phyloP scores from a whole-genome alignment of 371 early-diverging fungal species.

The Rhizopus sp. region DNA sequence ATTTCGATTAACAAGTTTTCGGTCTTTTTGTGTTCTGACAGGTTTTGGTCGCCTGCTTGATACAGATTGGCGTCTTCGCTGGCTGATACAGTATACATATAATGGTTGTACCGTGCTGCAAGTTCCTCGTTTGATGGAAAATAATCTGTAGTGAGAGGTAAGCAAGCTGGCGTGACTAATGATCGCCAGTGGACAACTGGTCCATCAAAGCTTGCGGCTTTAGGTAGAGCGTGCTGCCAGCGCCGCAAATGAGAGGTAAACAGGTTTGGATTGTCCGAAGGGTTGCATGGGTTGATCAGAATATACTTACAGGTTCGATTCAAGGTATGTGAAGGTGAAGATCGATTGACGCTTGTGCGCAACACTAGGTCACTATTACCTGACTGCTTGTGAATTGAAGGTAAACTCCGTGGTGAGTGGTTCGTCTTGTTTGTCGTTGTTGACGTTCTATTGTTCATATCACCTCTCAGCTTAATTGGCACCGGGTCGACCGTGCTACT shows the following conservation, averaged over 20 bases:
- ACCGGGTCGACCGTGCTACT: constrained; percentile 68
- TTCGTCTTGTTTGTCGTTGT: constrained; percentile 22
- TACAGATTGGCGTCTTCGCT: constrained; percentile 67
- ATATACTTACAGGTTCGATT: constrained; percentile 30
- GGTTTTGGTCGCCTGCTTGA: constrained; percentile 48
- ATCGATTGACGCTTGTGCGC: constrained; percentile 42
- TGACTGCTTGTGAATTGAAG: constrained; percentile 50
- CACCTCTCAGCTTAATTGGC: constrained; percentile 49
- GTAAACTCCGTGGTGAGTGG: constrained; percentile 46
- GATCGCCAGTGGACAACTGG: constrained; percentile 79
- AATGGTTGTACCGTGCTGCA: constrained; percentile 70
- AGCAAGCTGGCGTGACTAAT: constrained; percentile 88
- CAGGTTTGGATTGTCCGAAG: constrained; percentile 59
- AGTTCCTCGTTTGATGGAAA: constrained; percentile 81
- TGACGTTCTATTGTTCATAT: constrained; percentile 26
- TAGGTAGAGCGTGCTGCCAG: constrained; percentile 84
- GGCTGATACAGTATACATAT: constrained; percentile 80
- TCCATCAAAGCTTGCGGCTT: constrained; percentile 45
- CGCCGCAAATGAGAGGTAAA: constrained; percentile 70
- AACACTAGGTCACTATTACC: constrained; percentile 46
- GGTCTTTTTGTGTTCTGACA: constrained; percentile 56
- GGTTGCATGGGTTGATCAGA: constrained; percentile 75
- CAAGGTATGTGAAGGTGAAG: constrained; percentile 42
- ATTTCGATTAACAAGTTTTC: constrained; percentile 81
- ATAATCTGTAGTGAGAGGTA: constrained; percentile 93